Conservation (phyloP, 2,329 filamentous ascomycete species). For the Trichophyton simii region DNA sequence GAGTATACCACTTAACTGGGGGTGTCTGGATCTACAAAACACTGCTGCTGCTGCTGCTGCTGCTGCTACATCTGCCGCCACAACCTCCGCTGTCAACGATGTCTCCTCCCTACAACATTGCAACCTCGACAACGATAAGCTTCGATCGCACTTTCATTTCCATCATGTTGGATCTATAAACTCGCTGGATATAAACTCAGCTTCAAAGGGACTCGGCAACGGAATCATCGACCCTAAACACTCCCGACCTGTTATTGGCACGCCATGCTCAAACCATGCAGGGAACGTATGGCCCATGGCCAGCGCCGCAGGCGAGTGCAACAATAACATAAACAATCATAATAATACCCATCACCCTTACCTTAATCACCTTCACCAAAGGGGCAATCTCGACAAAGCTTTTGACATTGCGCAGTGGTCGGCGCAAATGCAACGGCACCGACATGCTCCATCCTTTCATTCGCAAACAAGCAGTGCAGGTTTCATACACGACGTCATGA, state of each 20-base stretch:
- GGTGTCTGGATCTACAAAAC: constrained; percentile 3
- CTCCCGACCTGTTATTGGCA: background rate
- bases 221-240: background rate
- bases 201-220: background rate
- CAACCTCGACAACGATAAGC: background rate
- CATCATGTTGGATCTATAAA: background rate
- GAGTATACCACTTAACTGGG: constrained; percentile 8
- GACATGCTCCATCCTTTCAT: background rate
- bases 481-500: background rate
- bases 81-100: background rate
- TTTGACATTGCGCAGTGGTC: background rate
- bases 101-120: background rate
- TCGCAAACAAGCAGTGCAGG: background rate
- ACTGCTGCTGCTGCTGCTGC: constrained; percentile 1
- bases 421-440: background rate
- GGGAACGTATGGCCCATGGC: constrained; percentile 2
- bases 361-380: background rate
- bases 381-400: background rate
- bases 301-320: constrained; percentile 4
- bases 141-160: background rate
- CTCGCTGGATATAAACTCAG: background rate
- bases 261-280: constrained; percentile 4
- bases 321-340: background rate
- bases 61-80: background rate
- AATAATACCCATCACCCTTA: background rate